Percentiles rank a stretch among this genome's conserved stretches.
phyloP scores from a whole-genome alignment of 2,329 filamentous ascomycete genomes.

The Alternaria alternata region DNA sequence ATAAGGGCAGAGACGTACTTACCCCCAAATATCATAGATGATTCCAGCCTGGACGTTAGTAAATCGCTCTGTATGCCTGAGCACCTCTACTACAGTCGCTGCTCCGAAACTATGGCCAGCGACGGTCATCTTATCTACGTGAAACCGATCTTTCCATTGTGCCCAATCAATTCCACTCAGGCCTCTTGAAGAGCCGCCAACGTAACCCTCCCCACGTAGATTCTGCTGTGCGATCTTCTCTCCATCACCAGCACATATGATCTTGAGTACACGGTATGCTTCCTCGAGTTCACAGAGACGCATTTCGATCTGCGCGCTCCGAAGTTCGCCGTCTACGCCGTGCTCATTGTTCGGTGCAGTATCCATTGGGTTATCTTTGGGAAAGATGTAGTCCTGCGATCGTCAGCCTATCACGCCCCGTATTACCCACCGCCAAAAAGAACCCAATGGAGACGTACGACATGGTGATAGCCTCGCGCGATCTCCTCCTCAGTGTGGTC shows the following conservation, averaged over 20 bases:
- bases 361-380: conserved; percentile 60
- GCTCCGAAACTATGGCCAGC: conserved; percentile 74
- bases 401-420: conserved; percentile 13
- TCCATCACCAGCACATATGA: conserved; percentile 64
- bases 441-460: conserved; percentile 44
- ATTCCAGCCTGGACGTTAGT: conserved; percentile 69
- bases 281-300: conserved; percentile 71
- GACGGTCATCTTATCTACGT: conserved; percentile 65
- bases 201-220: conserved; percentile 64
- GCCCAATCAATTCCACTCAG: conserved; percentile 65
- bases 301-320: conserved; percentile 69
- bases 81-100: conserved; percentile 68
- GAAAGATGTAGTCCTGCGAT: conserved; percentile 66
- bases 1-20: background rate
- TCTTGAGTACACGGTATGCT: conserved; percentile 64
- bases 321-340: conserved; percentile 67
- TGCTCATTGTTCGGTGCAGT: conserved; percentile 63
- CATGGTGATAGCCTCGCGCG: conserved; percentile 56
- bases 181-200: conserved; percentile 67
- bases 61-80: conserved; percentile 64
- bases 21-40: conserved; percentile 71
- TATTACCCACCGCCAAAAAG: background rate
- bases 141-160: conserved; percentile 65
- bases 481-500: conserved; percentile 52
- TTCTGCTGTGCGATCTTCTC: conserved; percentile 62